Conservation (phyloP, 345 rosid genomes). For the Cardamine occulta region DNA sequence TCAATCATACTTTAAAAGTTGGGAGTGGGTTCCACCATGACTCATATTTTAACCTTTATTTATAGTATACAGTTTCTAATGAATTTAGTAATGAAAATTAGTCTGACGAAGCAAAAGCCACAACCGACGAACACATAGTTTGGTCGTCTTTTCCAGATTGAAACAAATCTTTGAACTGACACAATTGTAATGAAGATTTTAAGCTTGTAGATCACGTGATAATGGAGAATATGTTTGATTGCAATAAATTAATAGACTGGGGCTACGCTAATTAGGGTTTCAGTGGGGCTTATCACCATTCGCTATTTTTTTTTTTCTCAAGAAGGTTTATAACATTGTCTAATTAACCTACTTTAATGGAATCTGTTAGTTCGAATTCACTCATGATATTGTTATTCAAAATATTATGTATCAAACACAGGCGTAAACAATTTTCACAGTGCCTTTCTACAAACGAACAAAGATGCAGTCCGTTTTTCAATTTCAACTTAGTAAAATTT, state of each 20-base stretch:
- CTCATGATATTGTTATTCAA: not conserved
- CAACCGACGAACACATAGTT: conserved; percentile 8
- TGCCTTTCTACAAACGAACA: too few relatives aligned
- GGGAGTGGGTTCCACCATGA: not conserved
- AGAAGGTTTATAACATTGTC: not conserved
- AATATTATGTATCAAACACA: not conserved
- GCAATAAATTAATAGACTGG: conserved; percentile 35
- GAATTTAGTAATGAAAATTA: not conserved
- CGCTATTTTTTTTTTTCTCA: not conserved
- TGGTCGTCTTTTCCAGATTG: conserved; percentile 11
- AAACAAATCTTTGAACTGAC: conserved; percentile 20
- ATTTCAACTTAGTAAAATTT: too few relatives aligned
- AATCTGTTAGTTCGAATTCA: not conserved
- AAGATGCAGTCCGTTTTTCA: too few relatives aligned
- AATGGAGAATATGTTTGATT: conserved; percentile 11
- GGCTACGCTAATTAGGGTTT: conserved; percentile 35
- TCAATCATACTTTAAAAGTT: not conserved
- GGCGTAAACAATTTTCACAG: too few relatives aligned
- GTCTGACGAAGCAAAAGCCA: not conserved
- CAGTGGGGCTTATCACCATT: conserved; percentile 18
- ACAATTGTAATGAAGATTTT: not conserved
- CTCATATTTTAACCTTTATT: not conserved
- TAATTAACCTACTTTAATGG: not conserved
- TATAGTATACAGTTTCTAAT: not conserved
- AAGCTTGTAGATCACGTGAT: conserved; percentile 30